A percentile compares a stretch with the other conserved stretches of the same genome.
Conservation (phyloP, 2,329 filamentous ascomycete genomes). For the Colletotrichum brevisporum region DNA sequence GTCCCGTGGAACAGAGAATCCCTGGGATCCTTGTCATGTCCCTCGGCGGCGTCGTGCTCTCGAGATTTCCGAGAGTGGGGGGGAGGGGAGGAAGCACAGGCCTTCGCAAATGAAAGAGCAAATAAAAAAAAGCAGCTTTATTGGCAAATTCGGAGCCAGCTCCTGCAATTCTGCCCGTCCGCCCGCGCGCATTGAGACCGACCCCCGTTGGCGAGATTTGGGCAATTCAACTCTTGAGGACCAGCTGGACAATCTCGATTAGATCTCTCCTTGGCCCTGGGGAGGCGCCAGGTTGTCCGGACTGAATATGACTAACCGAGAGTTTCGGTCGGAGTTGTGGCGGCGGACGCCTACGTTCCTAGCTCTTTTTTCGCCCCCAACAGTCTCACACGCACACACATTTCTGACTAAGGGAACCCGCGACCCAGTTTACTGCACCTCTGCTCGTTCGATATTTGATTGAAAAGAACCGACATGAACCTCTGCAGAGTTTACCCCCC, state of each 20-base stretch:
- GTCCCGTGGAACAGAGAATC: slow-evolving; percentile 27
- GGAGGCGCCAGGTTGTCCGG: slow-evolving; percentile 15
- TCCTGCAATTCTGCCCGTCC: slow-evolving; percentile 5
- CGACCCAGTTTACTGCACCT: background rate
- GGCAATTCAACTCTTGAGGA: slow-evolving; percentile 20
- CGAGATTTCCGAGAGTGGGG: slow-evolving; percentile 36
- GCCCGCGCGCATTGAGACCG: slow-evolving; percentile 22
- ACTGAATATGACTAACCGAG: slow-evolving; percentile 28
- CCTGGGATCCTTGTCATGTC: slow-evolving; percentile 21
- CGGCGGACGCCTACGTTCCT: slow-evolving; percentile 13
- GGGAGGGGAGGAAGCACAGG: background rate
- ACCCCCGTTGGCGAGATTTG: slow-evolving; percentile 21
- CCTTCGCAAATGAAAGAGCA: background rate
- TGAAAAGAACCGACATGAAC: slow-evolving; percentile 25
- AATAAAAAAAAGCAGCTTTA: background rate
- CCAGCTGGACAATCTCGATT: slow-evolving; percentile 21
- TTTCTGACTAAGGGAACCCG: slow-evolving; percentile 12
- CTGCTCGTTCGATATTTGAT: slow-evolving; percentile 13
- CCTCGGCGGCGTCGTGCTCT: slow-evolving; percentile 7
- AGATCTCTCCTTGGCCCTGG: slow-evolving; percentile 23
- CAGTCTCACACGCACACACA: background rate
- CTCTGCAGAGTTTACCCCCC: slow-evolving; percentile 1
- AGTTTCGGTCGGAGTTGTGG: slow-evolving; percentile 33
- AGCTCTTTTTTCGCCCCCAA: slow-evolving; percentile 12
- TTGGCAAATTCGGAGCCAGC: slow-evolving; percentile 30